Evolutionary conservation across 257 asterid genomes (phyloP), one percentile per base, ranked within the genome.

Genomic region (Galeopsis tetrahit): DNA sequence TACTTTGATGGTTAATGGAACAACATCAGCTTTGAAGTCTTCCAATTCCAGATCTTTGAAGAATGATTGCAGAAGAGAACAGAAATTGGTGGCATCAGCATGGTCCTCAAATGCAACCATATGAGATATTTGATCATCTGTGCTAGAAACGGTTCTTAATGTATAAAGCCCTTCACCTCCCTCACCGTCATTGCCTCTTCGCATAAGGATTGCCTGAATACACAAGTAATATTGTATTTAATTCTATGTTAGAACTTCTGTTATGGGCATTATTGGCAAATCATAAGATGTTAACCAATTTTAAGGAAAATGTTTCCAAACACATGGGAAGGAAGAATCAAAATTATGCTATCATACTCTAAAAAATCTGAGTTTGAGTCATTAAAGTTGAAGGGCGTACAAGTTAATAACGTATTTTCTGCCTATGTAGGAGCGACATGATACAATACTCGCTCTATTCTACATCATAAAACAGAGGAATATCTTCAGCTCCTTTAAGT

Each of bases 21-120:
- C 86, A 52, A 94, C 80, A 64, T 91, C 93, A 56, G 90, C 86
- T 39, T 68, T 68, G 84, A 88, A 89, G 78, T 85, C 96, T 60
- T 72, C 89, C 49, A 88, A 78, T 64, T 73, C 89, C 52, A 88
- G 81, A 65, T 86, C 91, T 8, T 83, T 85, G 70, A 91, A 91
- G 84, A 78, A 89, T 13, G 91, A 84, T 69, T 84, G 85, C 74
- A 94, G 83, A 69, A 89, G 82, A 80, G 84, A 86, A 78, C 96
- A 84, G 81, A 89, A 94, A 63, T 87, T 88, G 80, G 82, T 80
- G 63, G 98, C 99, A 82, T 94, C 99, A 48, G 58, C 80, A 43
- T 75, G 90, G 78, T 90, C 98, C 77, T 92, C 92, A 80, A 94
- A 94, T 38, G 92, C 92, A 59, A 94, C 95, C 21, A 82, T 77